Conservation (phyloP, 192 early-diverging fungal species). For the Coemansia aciculifera region DNA sequence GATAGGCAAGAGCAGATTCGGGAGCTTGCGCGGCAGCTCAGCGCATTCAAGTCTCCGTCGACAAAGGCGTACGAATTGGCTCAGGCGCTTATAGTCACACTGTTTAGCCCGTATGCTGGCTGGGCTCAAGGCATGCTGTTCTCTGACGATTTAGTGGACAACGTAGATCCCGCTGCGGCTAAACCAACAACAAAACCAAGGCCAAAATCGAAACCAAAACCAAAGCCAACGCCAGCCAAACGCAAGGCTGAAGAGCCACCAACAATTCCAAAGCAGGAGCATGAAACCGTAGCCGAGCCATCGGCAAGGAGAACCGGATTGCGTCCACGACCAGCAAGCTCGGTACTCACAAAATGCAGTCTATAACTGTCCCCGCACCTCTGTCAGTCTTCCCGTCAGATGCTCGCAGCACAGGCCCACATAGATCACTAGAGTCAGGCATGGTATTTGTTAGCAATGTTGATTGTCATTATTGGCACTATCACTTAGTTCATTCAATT, state of each 20-base stretch:
- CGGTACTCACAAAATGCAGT: neutral
- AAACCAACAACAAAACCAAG: slow-evolving; percentile 2
- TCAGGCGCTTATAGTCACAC: slow-evolving; percentile 64
- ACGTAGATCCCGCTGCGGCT: neutral
- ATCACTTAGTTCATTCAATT: neutral
- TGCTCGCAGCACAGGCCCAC: neutral
- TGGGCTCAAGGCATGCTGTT: slow-evolving; percentile 75
- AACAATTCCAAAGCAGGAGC: neutral
- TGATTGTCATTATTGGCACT: neutral
- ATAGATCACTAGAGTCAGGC: neutral
- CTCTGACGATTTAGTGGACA: slow-evolving; percentile 43
- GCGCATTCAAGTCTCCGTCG: slow-evolving; percentile 63
- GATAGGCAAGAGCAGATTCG: slow-evolving; percentile 11
- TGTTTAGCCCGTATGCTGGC: slow-evolving; percentile 81
- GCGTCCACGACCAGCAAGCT: neutral
- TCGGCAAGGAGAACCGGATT: neutral
- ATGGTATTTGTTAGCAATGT: neutral
- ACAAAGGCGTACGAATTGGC: slow-evolving; percentile 68
- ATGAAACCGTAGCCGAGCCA: neutral
- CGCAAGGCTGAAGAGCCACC: slow-evolving; percentile 13
- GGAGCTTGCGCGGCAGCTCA: slow-evolving; percentile 34
- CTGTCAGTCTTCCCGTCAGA: neutral
- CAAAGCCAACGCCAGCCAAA: slow-evolving; percentile 16
- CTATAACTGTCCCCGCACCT: neutral
- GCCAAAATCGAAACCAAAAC: slow-evolving; percentile 9